A percentile compares a stretch with the other conserved stretches of the same genome.
phyloP scores from a whole-genome alignment of 768 basidiomycete genomes.

The Rossbeevera mucosa region DNA sequence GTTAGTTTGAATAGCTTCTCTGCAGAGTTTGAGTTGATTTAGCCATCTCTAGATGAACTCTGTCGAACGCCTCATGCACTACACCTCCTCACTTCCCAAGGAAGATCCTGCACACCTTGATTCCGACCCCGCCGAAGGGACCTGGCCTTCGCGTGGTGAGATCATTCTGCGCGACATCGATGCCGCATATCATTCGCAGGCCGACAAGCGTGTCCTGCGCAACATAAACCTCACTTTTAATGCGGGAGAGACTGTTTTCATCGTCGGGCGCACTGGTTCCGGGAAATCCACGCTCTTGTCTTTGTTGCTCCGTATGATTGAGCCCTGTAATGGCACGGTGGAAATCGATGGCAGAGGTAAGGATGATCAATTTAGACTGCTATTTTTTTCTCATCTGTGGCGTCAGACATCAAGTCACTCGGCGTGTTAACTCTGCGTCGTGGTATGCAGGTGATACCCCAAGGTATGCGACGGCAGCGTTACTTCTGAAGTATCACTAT shows the following conservation, averaged over 20 bases:
- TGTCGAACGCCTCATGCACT: constrained; percentile 28
- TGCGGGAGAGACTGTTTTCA: constrained; percentile 66
- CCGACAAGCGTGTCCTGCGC: constrained; percentile 53
- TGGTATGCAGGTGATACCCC: constrained; percentile 29
- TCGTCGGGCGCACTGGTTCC: constrained; percentile 73
- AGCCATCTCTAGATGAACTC: constrained; percentile 21
- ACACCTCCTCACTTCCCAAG: constrained; percentile 20
- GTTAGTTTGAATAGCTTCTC: constrained; percentile 1
- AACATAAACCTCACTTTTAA: constrained; percentile 64
- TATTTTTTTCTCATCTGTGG: constrained; percentile 44
- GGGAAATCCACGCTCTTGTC: constrained; percentile 70
- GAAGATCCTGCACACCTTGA: constrained; percentile 19
- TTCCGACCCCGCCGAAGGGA: constrained; percentile 19
- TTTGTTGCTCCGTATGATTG: constrained; percentile 75
- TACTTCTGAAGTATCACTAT: neutral
- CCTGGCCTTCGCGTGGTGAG: constrained; percentile 47
- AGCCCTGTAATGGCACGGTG: constrained; percentile 57
- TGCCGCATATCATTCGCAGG: constrained; percentile 71
- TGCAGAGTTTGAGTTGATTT: neutral
- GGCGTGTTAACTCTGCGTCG: constrained; percentile 37
- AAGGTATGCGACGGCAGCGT: constrained; percentile 13
- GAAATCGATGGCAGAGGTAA: constrained; percentile 70
- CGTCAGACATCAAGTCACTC: constrained; percentile 82
- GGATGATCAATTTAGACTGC: constrained; percentile 41
- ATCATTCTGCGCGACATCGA: constrained; percentile 56